phyloP scores from a whole-genome alignment of 768 basidiomycete species.

The Clitopilus hobsonii region DNA sequence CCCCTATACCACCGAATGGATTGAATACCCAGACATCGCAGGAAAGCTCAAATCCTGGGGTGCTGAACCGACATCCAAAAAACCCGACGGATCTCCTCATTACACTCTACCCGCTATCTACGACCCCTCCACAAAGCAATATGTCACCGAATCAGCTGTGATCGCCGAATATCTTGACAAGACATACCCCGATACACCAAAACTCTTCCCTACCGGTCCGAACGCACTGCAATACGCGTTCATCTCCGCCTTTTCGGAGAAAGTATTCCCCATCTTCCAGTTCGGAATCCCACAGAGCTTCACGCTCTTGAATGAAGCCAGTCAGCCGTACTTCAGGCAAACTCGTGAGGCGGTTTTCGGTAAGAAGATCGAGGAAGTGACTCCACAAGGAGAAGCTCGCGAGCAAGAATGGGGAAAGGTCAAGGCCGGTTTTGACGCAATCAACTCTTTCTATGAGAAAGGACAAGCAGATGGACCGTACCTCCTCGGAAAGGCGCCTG shows the following conservation, averaged over 20 bases:
- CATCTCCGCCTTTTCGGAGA: neutral
- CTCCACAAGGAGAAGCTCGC: conserved; percentile 15
- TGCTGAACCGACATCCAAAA: conserved; percentile 19
- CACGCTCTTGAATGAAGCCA: conserved; percentile 24
- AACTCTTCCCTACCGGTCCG: conserved; percentile 23
- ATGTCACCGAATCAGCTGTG: conserved; percentile 28
- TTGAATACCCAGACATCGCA: conserved; percentile 37
- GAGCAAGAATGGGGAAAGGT: conserved; percentile 17
- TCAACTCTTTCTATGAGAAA: conserved; percentile 18
- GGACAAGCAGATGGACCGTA: conserved; percentile 18
- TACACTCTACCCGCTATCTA: conserved; percentile 37
- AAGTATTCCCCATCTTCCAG: conserved; percentile 8
- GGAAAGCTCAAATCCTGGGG: conserved; percentile 24
- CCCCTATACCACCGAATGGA: conserved; percentile 32
- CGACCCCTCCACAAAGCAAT: conserved; percentile 26
- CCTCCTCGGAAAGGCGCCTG: conserved; percentile 25
- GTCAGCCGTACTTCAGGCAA: conserved; percentile 27
- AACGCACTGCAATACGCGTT: conserved; percentile 14
- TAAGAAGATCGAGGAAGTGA: conserved; percentile 15
- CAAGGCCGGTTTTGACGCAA: conserved; percentile 11
- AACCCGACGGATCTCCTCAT: conserved; percentile 18
- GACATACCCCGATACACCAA: conserved; percentile 29
- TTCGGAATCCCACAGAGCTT: conserved; percentile 12
- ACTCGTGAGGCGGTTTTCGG: conserved; percentile 17
- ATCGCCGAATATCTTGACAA: conserved; percentile 39